These are phyloP conservation scores for Lichtheimia ramosa DNA, from an alignment of 371 early-diverging fungal species.

Conservation along the genomic window DNA sequence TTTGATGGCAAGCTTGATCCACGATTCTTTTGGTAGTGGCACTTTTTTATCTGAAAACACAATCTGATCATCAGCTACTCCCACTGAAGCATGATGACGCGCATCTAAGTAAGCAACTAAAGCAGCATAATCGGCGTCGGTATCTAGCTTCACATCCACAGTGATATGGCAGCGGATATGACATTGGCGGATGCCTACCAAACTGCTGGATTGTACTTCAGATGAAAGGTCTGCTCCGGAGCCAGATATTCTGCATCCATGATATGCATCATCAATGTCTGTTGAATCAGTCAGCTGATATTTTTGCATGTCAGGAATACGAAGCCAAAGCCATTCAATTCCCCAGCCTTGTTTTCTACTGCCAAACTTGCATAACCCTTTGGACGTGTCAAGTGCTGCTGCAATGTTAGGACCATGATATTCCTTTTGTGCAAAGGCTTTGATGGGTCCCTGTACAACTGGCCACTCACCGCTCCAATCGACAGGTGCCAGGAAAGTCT, in stretches of 20 bases:
- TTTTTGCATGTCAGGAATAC: conserved; percentile 9
- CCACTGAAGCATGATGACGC: conserved; percentile 1
- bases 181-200: conserved; percentile 17
- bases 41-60: too few relatives aligned
- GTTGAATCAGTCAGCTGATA: conserved; percentile 6
- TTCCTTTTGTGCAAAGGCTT: background rate
- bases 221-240: too few relatives aligned
- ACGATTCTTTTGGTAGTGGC: too few relatives aligned
- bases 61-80: too few relatives aligned
- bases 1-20: conserved; percentile 9
- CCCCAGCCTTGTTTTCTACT: background rate
- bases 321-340: conserved; percentile 16
- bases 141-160: background rate
- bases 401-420: background rate
- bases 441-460: conserved; percentile 9
- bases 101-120: conserved; percentile 10
- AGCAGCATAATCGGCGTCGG: conserved; percentile 1
- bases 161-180: conserved; percentile 14
- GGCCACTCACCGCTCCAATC: conserved; percentile 27
- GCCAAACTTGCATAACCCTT: conserved; percentile 1
- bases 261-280: too few relatives aligned
- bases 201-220: background rate
- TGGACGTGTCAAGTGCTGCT: background rate
- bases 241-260: too few relatives aligned
- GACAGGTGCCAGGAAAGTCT: conserved; percentile 21